Percentiles rank a stretch among this genome's conserved stretches.
Conservation (phyloP, 2,329 filamentous ascomycete genomes). For the Fusarium praegraminearum region DNA sequence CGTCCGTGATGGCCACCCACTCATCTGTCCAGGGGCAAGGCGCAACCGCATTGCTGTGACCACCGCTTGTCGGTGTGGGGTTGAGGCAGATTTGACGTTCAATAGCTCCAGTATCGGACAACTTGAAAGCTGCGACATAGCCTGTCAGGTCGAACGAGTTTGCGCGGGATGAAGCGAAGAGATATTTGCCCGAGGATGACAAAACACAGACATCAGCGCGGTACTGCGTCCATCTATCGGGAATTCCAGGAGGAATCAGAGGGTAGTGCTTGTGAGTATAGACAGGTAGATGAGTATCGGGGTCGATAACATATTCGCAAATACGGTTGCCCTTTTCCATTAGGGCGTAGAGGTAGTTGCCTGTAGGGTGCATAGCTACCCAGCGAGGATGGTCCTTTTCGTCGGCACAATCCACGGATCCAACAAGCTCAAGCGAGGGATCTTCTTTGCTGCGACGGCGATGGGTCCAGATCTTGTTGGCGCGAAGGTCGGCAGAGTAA, state of each 20-base stretch:
- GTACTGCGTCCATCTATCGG: constrained; percentile 71
- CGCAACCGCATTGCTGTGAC: constrained; percentile 88
- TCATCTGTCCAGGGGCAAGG: constrained; percentile 88
- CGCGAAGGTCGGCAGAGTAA: constrained; percentile 82
- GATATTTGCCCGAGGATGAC: constrained; percentile 75
- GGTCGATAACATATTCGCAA: constrained; percentile 84
- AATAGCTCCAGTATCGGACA: constrained; percentile 76
- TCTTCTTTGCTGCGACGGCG: constrained; percentile 66
- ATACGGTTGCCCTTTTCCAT: constrained; percentile 92
- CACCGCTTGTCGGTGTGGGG: constrained; percentile 87
- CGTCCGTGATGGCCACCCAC: constrained; percentile 90
- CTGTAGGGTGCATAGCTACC: constrained; percentile 85
- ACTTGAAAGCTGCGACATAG: constrained; percentile 84
- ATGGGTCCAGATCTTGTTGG: constrained; percentile 88
- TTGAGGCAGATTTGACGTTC: constrained; percentile 83
- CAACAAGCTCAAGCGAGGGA: constrained; percentile 71
- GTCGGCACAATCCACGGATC: constrained; percentile 77
- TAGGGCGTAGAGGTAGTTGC: constrained; percentile 83
- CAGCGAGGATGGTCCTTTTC: constrained; percentile 84
- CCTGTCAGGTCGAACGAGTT: constrained; percentile 82
- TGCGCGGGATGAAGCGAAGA: constrained; percentile 86
- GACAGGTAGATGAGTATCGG: constrained; percentile 76
- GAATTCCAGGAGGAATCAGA: constrained; percentile 80
- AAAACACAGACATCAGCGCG: constrained; percentile 86
- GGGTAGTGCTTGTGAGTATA: constrained; percentile 83